These are phyloP conservation scores for Didymella exigua DNA, from an alignment of 2,329 filamentous ascomycete species.

Conservation along the genomic window DNA sequence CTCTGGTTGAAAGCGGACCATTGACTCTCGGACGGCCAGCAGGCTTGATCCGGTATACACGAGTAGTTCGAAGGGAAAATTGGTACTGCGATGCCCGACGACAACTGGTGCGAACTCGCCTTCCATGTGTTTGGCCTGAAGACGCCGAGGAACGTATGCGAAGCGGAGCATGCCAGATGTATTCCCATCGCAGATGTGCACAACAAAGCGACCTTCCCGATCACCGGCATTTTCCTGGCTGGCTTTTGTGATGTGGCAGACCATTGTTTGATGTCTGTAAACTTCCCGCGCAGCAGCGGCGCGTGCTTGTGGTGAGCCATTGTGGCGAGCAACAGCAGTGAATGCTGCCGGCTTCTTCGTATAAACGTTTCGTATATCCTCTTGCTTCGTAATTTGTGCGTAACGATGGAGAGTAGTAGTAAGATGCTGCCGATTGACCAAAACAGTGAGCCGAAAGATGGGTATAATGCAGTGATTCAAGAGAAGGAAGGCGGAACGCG, in stretches of 20 bases:
- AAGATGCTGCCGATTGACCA: background rate
- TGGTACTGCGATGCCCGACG: background rate
- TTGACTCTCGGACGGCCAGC: slow-evolving; percentile 41
- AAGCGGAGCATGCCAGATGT: slow-evolving; percentile 12
- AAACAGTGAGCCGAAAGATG: background rate
- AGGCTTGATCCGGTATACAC: slow-evolving; percentile 45
- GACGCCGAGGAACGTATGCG: slow-evolving; percentile 2
- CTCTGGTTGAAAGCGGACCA: slow-evolving; percentile 43
- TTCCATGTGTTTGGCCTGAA: background rate
- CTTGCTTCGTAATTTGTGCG: background rate
- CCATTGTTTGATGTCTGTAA: slow-evolving; percentile 2
- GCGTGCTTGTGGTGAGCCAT: slow-evolving; percentile 22
- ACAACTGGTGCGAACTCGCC: background rate
- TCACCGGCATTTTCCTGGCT: background rate
- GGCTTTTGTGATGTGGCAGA: background rate
- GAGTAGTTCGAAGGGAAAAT: slow-evolving; percentile 32
- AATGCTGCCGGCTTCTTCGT: background rate
- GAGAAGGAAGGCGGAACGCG: background rate
- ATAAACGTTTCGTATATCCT: background rate
- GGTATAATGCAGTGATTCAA: background rate
- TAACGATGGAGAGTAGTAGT: background rate
- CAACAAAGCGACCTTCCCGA: background rate
- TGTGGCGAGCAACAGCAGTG: background rate
- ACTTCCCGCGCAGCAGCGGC: slow-evolving; percentile 26
- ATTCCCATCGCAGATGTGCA: slow-evolving; percentile 9